Evolutionary conservation across 1,139 yeast genomes (phyloP), one percentile per base, ranked within the genome.

Genomic region (Yamadazyma diddensiae): DNA sequence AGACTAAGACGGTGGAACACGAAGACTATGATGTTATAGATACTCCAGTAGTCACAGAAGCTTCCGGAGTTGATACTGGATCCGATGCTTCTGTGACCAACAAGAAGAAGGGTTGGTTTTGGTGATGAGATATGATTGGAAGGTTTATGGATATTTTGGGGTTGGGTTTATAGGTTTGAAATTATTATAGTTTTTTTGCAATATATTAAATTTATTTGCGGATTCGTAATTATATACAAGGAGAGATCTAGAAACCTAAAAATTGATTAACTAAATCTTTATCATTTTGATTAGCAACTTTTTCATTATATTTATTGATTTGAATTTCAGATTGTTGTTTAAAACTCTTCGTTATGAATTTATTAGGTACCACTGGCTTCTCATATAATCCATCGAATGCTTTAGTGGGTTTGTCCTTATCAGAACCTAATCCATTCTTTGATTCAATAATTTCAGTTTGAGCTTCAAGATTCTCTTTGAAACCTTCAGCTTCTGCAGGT

Each of bases 371-470:
- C 31, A 72, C 77, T 39, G 83, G 79, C 30, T 81, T 83, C 28
- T 84, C 82, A 42, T 83, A 73, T 38, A 82, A 71, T 24, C 97
- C 97, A 32, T 75, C 88, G 52, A 82, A 87, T 0, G 88, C 83
- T 21, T 71, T 73, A 28, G 79, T 70, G 7, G 92, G 90, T 51
- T 79, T 82, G 36, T 63, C 53, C 36, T 65, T 62, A 53, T 87
- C 94, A 3, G 94, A 80, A 5, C 95, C 94, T n/a, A 37, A 33
- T 6, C 59, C 56, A 42, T 51, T 53, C 41, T 57, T 59, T 34
- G 47, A 47, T 29, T 52, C 54, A 29, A 60, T 50, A 7, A 56
- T 53, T 26, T 53, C 52, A 29, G 53, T 45, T 45, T 59, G 62
- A 39, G 57, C 54, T 14, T 52, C 53, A 32, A 45, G 46, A 30